Base-by-base conservation (phyloP, 192 early-diverging fungal species). In the Phycomyces nitens region DNA sequence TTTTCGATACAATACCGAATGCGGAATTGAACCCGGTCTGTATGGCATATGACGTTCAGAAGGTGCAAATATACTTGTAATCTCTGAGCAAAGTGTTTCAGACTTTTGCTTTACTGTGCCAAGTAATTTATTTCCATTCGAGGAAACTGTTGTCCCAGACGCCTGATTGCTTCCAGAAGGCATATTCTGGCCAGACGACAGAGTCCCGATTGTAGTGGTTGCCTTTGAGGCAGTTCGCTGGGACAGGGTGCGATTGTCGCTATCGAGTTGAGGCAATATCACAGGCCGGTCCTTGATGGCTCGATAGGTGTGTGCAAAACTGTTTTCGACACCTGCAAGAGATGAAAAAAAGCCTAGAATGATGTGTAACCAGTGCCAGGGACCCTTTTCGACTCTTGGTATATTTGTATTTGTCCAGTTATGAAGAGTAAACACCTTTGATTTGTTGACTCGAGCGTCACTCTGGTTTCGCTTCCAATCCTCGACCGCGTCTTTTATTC, bases 401-500 rank as follows among this genome's bases (percentile, higher is more conserved):
- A 72, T 23, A 76, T 89, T 90, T 44, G 80, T 77, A 66, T 89
- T 92, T 43, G 70, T 77, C 88, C 88, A 91, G 21, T 77, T 73
- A 15, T 62, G 57, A 3, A 86, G 73, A 0, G 80, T 75, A 21
- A 88, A 75, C 0, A 79, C 82, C 12, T 72, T 78, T 2, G 87
- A 78, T n/a, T 77, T 76, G 63, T 99, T 99, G 61, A 97, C 84
- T 47, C 84, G 76, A 42, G 84, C 78, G 77, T 99, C 97, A 29
- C 86, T 89, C 40, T 85, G 74, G 62, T 93, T 86, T 51, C 97
- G 86, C 62, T 90, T 90, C 70, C 81, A 95, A 74, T 99, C 97
- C 77, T 99, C 97, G 62, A 94, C 82, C 20, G 84, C 97, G 60
- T 96, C 95, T 73, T 97, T 98, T 58, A 87, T 66, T 57, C 88